These are phyloP conservation scores for Sordaria brevicollis DNA, from an alignment of 495 filamentous ascomycete genomes.

Conservation along the genomic window DNA sequence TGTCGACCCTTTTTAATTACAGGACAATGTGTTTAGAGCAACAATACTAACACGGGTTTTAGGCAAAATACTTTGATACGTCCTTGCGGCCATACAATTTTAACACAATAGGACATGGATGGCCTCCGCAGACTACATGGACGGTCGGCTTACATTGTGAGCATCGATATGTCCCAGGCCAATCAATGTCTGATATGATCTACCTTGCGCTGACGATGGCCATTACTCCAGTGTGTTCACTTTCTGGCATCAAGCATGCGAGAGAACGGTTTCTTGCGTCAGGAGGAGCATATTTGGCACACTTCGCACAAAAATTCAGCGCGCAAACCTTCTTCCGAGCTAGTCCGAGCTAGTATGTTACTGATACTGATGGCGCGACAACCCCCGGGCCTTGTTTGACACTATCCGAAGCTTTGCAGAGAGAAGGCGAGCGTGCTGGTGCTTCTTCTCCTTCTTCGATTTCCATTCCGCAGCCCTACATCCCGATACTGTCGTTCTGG, in stretches of 20 bases:
- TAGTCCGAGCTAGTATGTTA: background rate
- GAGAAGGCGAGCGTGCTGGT: background rate
- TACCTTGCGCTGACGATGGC: background rate
- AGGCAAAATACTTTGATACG: background rate
- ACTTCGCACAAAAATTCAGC: background rate
- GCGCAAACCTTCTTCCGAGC: background rate
- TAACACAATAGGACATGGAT: background rate
- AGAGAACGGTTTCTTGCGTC: background rate
- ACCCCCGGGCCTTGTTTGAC: background rate
- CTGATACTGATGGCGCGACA: background rate
- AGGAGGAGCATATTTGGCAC: background rate
- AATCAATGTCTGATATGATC: background rate
- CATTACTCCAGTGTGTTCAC: too few relatives aligned
- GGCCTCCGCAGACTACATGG: background rate
- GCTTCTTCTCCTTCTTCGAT: background rate
- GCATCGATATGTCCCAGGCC: background rate
- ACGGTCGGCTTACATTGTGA: background rate
- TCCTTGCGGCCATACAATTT: background rate
- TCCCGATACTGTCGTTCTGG: conserved; percentile 5
- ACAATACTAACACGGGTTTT: background rate
- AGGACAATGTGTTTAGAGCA: background rate
- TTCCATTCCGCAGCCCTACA: background rate
- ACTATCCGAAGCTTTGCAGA: background rate
- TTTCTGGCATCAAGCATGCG: background rate
- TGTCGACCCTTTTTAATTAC: background rate